Conservation (phyloP, 169 alveolate genomes). For the Plasmodium relictum region DNA sequence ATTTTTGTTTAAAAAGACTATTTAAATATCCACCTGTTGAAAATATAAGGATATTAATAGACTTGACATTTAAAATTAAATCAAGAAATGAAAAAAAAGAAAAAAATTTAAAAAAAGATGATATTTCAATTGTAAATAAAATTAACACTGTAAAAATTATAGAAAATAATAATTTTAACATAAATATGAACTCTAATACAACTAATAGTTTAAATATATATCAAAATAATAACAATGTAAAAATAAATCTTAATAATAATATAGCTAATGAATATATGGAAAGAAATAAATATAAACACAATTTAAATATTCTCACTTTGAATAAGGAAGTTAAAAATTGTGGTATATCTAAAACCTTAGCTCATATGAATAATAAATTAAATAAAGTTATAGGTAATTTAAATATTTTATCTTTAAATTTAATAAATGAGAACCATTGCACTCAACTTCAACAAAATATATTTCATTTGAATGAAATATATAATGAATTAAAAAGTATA, state of each 20-base stretch:
- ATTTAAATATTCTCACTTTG: slow-evolving; percentile 5
- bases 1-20: slow-evolving; percentile 50
- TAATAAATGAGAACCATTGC: slow-evolving; percentile 21
- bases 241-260: slow-evolving; percentile 3
- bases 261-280: slow-evolving; percentile 11
- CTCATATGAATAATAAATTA: slow-evolving; percentile 35
- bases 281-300: slow-evolving; percentile 23
- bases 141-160: not conserved
- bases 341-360: slow-evolving; percentile 5
- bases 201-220: not conserved
- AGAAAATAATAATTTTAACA: not conserved
- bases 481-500: slow-evolving; percentile 41
- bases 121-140: not conserved
- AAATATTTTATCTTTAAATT: slow-evolving; percentile 40
- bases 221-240: slow-evolving; percentile 1
- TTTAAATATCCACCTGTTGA: slow-evolving; percentile 75
- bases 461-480: slow-evolving; percentile 49
- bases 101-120: slow-evolving; percentile 18
- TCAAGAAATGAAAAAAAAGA: slow-evolving; percentile 48
- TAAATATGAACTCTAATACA: not conserved
- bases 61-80: slow-evolving; percentile 43
- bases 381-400: slow-evolving; percentile 43
- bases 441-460: slow-evolving; percentile 49
- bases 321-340: slow-evolving; percentile 12
- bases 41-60: slow-evolving; percentile 57